Base-by-base conservation (phyloP, 805 yeast species). In the Lipomyces yamadae region DNA sequence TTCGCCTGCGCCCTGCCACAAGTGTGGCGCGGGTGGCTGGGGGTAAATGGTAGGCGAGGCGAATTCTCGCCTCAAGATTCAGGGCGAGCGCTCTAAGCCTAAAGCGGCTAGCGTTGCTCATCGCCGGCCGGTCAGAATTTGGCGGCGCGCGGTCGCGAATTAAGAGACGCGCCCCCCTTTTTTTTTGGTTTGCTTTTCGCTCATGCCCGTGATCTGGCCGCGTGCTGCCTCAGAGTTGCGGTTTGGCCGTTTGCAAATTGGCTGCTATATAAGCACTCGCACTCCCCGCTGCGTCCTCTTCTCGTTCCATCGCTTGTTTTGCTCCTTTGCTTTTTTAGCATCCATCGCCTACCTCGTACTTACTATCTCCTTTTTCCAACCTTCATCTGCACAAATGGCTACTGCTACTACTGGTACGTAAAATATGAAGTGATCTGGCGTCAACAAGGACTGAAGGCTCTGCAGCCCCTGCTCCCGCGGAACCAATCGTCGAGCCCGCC, bases 401-500 rank as follows among this genome's bases (percentile, higher is more conserved):
- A n/a, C 52, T 37, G 50, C 45, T 42, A 34, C 60, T 33, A 24
- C 48, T n/a, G 48, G 48, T 42, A 42, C 6, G 48, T 42, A 42
- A 24, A 24, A 15, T 42, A 24, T n/a, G 48, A 42, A 18, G 8
- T 42, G 8, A 8, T 42, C 24, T 54, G 35, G 1, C 18, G 15
- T 0, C 37, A n/a, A 15, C 57, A 6, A 42, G 32, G 29, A 30
- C 58, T 32, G 54, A 52, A 18, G 15, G 50, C 33, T 58, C 2
- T 58, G 5, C 45, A 24, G 60, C 58, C 24, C 58, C 60, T 29
- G 60, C 48, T 42, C 13, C 30, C 42, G 60, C 45, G 2, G 66
- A 58, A 54, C 45, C 63, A 42, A 63, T 53, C 56, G 66, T 33
- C n/a, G 62, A 58, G 48, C 13, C 60, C 64, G 45, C 48, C 32